Percentiles rank a stretch among this genome's conserved stretches.
Evolutionary conservation across 148 eudicot species (phyloP).

Genomic region (Beta vulgaris): DNA sequence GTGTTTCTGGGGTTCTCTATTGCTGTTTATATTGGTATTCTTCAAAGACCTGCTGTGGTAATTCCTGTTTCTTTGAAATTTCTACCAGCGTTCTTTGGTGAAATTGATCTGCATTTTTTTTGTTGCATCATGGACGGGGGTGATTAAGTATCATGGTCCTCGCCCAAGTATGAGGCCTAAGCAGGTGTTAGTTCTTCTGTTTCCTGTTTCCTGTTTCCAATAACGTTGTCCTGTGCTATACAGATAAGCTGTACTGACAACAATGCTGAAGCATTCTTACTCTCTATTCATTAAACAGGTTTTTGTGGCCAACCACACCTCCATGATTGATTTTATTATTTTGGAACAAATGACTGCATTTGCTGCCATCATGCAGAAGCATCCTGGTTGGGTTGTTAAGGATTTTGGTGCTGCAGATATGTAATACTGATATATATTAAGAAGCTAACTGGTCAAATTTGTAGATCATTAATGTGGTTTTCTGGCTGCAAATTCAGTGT

Average conservation of each 20-base stretch:
- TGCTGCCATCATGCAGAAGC: conserved; percentile 99
- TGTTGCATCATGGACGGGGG: conserved; percentile 99
- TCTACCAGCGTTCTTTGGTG: conserved; percentile 74
- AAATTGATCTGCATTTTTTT: conserved; percentile 95
- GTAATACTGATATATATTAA: background rate
- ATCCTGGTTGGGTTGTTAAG: conserved; percentile 99
- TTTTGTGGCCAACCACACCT: conserved; percentile 95
- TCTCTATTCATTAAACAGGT: conserved; percentile 51
- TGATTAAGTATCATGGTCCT: conserved; percentile 96
- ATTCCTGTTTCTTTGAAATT: background rate
- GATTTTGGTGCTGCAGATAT: conserved; percentile 7
- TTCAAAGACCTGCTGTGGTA: background rate
- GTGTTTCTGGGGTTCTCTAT: background rate
- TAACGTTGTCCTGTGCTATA: background rate
- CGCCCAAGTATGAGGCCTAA: conserved; percentile 89
- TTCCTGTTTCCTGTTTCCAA: background rate
- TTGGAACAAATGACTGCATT: conserved; percentile 99
- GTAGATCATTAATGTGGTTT: no score
- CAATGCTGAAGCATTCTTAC: background rate
- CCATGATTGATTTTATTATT: conserved; percentile 97
- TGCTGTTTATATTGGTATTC: background rate
- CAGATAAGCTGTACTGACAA: conserved; percentile 4
- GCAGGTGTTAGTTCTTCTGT: conserved; percentile 46
- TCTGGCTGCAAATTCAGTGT: background rate
- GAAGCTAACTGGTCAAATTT: background rate